Evolutionary conservation across 2,329 filamentous ascomycete genomes (phyloP).

Genomic region (Colletotrichum trifolii): DNA sequence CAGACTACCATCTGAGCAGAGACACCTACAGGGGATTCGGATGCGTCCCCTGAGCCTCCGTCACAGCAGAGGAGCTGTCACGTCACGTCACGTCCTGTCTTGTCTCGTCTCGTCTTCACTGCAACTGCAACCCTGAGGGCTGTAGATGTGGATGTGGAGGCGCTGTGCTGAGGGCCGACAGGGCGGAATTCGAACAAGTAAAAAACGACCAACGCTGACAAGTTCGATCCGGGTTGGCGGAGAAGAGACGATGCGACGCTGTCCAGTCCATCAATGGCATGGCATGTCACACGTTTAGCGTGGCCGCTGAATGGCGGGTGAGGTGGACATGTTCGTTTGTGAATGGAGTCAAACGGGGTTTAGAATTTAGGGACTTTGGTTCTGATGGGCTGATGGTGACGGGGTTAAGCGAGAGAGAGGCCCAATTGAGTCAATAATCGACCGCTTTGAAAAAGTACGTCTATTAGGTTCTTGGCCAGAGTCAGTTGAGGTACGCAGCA

Average conservation of each 20-base stretch:
- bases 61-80: too few relatives aligned
- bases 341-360: conserved; percentile 6
- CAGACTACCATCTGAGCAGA: too few relatives aligned
- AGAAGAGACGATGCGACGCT: background rate
- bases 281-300: conserved; percentile 13
- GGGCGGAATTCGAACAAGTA: conserved; percentile 17
- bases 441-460: too few relatives aligned
- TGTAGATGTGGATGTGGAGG: background rate
- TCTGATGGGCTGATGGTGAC: conserved; percentile 34
- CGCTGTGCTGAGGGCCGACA: conserved; percentile 3
- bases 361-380: conserved; percentile 26
- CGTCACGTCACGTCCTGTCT: too few relatives aligned
- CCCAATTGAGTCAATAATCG: conserved; percentile 26
- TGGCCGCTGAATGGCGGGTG: conserved; percentile 13
- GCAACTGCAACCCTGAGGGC: conserved; percentile 21
- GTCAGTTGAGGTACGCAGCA: too few relatives aligned
- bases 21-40: too few relatives aligned
- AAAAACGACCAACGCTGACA: background rate
- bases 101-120: background rate
- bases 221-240: conserved; percentile 17
- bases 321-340: too few relatives aligned
- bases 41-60: too few relatives aligned
- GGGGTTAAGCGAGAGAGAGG: conserved; percentile 30
- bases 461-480: too few relatives aligned
- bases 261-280: conserved; percentile 18